Conservation (phyloP, 2,329 filamentous ascomycete genomes). For the Paecilomyces niveus region DNA sequence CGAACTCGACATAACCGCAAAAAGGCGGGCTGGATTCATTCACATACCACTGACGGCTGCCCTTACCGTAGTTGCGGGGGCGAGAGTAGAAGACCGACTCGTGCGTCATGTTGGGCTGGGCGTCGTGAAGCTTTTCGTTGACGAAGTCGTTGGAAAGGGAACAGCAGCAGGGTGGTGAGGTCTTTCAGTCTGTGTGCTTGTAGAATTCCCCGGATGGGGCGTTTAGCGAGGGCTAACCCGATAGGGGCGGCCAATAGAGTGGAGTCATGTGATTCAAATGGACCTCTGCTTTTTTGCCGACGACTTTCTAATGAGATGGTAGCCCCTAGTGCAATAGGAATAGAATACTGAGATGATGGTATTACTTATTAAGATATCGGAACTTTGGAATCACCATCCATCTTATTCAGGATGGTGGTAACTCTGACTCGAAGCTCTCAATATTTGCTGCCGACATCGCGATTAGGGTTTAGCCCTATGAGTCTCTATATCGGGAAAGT, state of each 20-base stretch:
- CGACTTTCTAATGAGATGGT: background rate
- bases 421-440: background rate
- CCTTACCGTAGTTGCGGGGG: slow-evolving; percentile 88
- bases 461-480: background rate
- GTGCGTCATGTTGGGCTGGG: slow-evolving; percentile 63
- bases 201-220: background rate
- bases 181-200: slow-evolving; percentile 1
- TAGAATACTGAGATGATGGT: background rate
- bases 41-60: slow-evolving; percentile 83
- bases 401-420: background rate
- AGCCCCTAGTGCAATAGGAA: background rate
- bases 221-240: background rate
- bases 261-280: background rate
- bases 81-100: slow-evolving; percentile 99
- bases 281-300: background rate
- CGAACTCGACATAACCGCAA: slow-evolving; percentile 12
- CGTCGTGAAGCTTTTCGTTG: background rate
- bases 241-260: background rate
- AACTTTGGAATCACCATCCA: background rate
- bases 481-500: background rate
- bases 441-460: background rate
- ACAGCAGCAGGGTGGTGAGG: background rate
- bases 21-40: slow-evolving; percentile 12
- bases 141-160: background rate
- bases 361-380: background rate